These are phyloP conservation scores for Nannizziopsis arthrosporioides DNA, from an alignment of 2,329 filamentous ascomycete species.

Conservation along the genomic window DNA sequence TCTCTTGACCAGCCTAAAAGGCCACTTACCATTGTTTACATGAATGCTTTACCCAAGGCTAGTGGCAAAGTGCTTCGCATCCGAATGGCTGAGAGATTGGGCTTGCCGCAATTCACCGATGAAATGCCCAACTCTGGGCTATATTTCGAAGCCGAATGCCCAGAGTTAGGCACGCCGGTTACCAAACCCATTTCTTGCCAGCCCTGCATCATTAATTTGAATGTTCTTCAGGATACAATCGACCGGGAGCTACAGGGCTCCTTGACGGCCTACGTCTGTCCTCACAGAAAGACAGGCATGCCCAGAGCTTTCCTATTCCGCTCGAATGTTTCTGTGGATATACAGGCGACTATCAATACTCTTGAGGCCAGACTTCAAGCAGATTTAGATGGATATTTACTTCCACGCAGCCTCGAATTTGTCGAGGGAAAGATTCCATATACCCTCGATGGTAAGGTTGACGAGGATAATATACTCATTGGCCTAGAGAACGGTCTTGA, in stretches of 20 bases:
- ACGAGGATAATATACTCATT: neutral
- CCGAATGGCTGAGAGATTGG: neutral
- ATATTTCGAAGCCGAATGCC: conserved; percentile 1
- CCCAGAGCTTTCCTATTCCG: neutral
- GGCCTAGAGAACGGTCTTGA: neutral
- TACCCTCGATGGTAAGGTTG: neutral
- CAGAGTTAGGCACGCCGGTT: neutral
- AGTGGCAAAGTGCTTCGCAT: conserved; percentile 2
- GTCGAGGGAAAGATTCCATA: neutral
- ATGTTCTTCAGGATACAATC: neutral
- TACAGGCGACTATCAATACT: neutral
- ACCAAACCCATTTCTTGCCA: neutral
- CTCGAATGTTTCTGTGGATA: neutral
- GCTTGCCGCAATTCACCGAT: neutral
- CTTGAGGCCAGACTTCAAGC: neutral
- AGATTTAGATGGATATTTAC: neutral
- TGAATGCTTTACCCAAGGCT: conserved; percentile 1
- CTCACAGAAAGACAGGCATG: neutral
- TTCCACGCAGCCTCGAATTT: neutral
- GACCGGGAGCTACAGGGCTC: neutral
- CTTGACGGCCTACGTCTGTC: neutral
- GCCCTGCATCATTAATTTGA: neutral
- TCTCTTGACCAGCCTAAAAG: neutral
- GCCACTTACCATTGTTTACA: neutral
- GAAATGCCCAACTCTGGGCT: neutral